phyloP scores from a whole-genome alignment of 1,284 basidiomycete species.

The Psilocybe mexicana region DNA sequence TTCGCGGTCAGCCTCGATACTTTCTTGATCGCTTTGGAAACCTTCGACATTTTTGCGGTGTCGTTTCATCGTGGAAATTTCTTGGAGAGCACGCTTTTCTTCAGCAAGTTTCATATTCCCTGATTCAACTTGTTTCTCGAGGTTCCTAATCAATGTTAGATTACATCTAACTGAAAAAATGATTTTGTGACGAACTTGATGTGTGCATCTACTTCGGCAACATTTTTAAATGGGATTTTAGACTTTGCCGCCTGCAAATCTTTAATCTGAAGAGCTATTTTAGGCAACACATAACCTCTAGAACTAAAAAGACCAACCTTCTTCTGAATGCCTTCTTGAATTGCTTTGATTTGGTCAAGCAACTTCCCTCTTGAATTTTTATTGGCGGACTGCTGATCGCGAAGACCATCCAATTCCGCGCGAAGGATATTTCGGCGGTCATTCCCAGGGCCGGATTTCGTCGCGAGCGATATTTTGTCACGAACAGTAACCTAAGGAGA shows the following conservation, averaged over 20 bases:
- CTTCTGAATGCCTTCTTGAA: slow-evolving; percentile 82
- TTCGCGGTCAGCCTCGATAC: slow-evolving; percentile 81
- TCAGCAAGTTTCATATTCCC: slow-evolving; percentile 93
- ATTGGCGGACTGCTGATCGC: slow-evolving; percentile 78
- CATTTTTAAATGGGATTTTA: slow-evolving; percentile 84
- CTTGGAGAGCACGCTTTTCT: slow-evolving; percentile 92
- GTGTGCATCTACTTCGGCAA: slow-evolving; percentile 86
- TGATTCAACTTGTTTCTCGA: slow-evolving; percentile 90
- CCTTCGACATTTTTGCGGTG: slow-evolving; percentile 73
- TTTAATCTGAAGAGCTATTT: slow-evolving; percentile 62
- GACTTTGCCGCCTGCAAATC: slow-evolving; percentile 83
- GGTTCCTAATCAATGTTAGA: slow-evolving; percentile 48
- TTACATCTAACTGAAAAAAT: slow-evolving; percentile 1
- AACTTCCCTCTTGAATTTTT: slow-evolving; percentile 80
- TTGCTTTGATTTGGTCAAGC: slow-evolving; percentile 78
- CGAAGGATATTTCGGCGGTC: slow-evolving; percentile 78
- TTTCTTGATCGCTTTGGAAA: slow-evolving; percentile 77
- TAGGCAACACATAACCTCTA: slow-evolving; percentile 9
- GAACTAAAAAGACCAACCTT: slow-evolving; percentile 56
- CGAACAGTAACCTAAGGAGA: slow-evolving; percentile 66
- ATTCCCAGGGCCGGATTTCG: slow-evolving; percentile 61
- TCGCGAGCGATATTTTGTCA: slow-evolving; percentile 73
- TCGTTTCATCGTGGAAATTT: slow-evolving; percentile 78
- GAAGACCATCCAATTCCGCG: slow-evolving; percentile 81
- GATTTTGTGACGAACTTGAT: slow-evolving; percentile 59